A percentile compares a stretch with the other conserved stretches of the same genome.
Evolutionary conservation across 257 asterid species (phyloP).

Genomic region (Penstemon barbatus): DNA sequence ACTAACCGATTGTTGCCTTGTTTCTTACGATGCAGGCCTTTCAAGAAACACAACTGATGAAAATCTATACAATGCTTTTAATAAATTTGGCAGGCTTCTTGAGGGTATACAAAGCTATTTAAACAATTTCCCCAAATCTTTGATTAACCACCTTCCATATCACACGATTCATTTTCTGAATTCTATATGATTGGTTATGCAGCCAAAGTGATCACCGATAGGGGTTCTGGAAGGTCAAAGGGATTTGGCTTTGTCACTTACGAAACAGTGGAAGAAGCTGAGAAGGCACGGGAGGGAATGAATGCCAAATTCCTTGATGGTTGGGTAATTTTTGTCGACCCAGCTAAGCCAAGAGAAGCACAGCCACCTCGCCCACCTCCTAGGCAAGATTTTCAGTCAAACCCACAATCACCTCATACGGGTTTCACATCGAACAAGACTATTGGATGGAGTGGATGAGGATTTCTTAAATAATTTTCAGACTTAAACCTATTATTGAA

Average conservation of each 20-base stretch:
- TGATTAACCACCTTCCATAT: not conserved
- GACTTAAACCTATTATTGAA: not conserved
- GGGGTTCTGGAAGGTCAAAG: slow-evolving; percentile 81
- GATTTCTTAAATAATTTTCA: not conserved
- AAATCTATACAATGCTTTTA: slow-evolving; percentile 65
- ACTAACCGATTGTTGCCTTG: slow-evolving; percentile 16
- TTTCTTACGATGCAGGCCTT: slow-evolving; percentile 56
- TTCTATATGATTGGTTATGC: slow-evolving; percentile 27
- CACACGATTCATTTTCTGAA: slow-evolving; percentile 7
- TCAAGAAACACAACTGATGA: slow-evolving; percentile 80
- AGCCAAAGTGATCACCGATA: slow-evolving; percentile 82
- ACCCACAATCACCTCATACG: slow-evolving; percentile 31
- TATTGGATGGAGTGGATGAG: slow-evolving; percentile 74
- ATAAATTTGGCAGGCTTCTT: slow-evolving; percentile 68
- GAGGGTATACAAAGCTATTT: slow-evolving; percentile 51
- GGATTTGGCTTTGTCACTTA: slow-evolving; percentile 89
- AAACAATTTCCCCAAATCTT: not conserved
- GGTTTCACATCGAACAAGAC: slow-evolving; percentile 82
- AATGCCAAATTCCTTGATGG: slow-evolving; percentile 84
- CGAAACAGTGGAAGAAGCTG: slow-evolving; percentile 81
- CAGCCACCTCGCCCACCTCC: slow-evolving; percentile 55
- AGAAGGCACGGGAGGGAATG: slow-evolving; percentile 90
- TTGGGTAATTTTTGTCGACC: slow-evolving; percentile 96
- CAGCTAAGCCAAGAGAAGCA: slow-evolving; percentile 81
- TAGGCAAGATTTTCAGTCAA: slow-evolving; percentile 38